A percentile compares a stretch with the other conserved stretches of the same genome.
Evolutionary conservation across 1,284 basidiomycete genomes (phyloP).

Genomic region (Trametes polyzona): DNA sequence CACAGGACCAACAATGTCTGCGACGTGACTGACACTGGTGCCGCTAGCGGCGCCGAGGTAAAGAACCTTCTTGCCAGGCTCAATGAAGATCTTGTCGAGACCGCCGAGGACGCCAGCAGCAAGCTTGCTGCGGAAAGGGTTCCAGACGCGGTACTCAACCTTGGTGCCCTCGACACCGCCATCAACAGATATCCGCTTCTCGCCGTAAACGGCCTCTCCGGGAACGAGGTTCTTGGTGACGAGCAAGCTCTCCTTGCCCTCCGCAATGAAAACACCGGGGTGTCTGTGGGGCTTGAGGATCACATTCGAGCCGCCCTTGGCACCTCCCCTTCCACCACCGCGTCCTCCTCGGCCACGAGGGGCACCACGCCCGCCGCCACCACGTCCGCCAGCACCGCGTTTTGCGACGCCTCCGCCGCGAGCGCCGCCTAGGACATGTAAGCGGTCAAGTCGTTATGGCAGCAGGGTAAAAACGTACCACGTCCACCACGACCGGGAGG

Average conservation of each 20-base stretch:
- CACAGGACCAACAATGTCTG: constrained; percentile 97
- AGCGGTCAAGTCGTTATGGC: not conserved
- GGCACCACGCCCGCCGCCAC: constrained; percentile 46
- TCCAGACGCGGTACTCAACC: constrained; percentile 98
- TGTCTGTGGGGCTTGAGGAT: constrained; percentile 97
- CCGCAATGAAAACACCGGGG: constrained; percentile 91
- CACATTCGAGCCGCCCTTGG: constrained; percentile 81
- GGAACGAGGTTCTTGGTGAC: constrained; percentile 98
- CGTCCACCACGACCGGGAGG: constrained; percentile 36
- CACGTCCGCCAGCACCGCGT: constrained; percentile 33
- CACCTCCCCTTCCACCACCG: constrained; percentile 66
- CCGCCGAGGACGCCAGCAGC: constrained; percentile 97
- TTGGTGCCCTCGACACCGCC: constrained; percentile 83
- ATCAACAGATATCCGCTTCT: constrained; percentile 92
- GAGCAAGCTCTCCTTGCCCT: constrained; percentile 95
- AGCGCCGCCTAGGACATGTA: not conserved
- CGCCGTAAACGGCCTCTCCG: constrained; percentile 97
- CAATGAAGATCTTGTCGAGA: constrained; percentile 93
- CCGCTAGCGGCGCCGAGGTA: constrained; percentile 98
- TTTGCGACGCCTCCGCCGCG: constrained; percentile 42
- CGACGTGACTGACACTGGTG: constrained; percentile 98
- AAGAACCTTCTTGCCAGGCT: constrained; percentile 94
- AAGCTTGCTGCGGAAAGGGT: constrained; percentile 97
- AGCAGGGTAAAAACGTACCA: constrained; percentile 12
- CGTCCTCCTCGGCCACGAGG: constrained; percentile 51